Conservation (phyloP, 805 yeast genomes). For the Candida schatavii region DNA sequence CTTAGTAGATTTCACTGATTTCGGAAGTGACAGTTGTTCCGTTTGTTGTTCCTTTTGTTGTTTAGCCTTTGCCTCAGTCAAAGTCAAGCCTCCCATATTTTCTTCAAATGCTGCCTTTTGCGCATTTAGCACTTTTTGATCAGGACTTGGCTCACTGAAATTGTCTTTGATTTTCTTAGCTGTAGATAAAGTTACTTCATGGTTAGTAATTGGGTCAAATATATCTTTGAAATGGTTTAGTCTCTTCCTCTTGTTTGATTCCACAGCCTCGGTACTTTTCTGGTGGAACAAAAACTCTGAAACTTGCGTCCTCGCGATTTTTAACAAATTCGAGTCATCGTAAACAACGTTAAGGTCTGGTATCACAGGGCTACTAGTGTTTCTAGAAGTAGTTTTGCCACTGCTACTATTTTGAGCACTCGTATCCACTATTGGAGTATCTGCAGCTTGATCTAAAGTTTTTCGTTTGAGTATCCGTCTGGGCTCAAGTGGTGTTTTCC, state of each 20-base stretch:
- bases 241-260: conserved; percentile 21
- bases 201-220: conserved; percentile 41
- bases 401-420: no score
- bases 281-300: conserved; percentile 16
- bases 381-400: no score
- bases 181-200: conserved; percentile 29
- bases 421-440: no score
- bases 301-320: conserved; percentile 12
- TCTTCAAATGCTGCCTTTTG: conserved; percentile 47
- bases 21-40: conserved; percentile 7
- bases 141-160: conserved; percentile 77
- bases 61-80: conserved; percentile 12
- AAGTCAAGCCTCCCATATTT: conserved; percentile 25
- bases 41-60: conserved; percentile 2
- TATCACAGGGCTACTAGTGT: no score
- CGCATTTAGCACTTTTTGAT: conserved; percentile 62
- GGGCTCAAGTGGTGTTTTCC: background rate
- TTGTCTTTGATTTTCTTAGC: conserved; percentile 45
- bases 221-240: conserved; percentile 13
- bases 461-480: background rate
- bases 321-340: conserved; percentile 7
- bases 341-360: conserved; percentile 3
- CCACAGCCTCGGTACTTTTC: conserved; percentile 1
- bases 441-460: no score
- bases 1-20: conserved; percentile 28